Base-by-base conservation (phyloP, 2,329 filamentous ascomycete species). In the Monascus ruber region DNA sequence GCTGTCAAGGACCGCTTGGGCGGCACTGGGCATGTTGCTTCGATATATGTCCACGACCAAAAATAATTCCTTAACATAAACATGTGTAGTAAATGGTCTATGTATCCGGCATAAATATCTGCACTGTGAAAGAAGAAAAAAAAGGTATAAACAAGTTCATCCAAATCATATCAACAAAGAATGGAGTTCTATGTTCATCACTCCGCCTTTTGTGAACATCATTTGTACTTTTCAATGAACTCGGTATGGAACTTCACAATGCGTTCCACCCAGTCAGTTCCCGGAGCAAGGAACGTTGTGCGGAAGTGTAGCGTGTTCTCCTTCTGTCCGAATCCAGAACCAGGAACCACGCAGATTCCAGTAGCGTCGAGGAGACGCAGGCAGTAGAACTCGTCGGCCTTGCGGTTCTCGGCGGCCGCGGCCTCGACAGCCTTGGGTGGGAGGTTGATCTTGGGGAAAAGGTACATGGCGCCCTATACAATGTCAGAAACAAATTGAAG, bases 241-340 rank as follows among this genome's bases (percentile, higher is more conserved):
- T 83, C 79, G 64, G 79, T 69, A 69, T 98, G 91, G 69, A 98
- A 98, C 65, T 85, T 83, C 51, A 82, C 77, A 51, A 96, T 86
- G 49, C 81, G 75, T 36, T 81, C 79, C 5, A 93, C 81, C 91
- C 91, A 98, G 53, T 94, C 88, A 1, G 89, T 96, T 9, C 91
- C 91, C 1, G 91, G 91, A 0, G 91, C 89, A 32, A 98, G 70
- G 73, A 98, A 98, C 1, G 91, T 98, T 4, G 91, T 98, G 46
- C 91, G 74, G 74, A 98, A 94, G 69, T 98, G 91, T 55, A 91
- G 71, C 0, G 85, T 91, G 53, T 81, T 83, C 55, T 91, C 83
- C 66, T 83, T 88, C 71, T 98, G 91, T 5, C 91, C 91, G 58
- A 98, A 98, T 1, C 91, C 91, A 41, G 79, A 82, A 34, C 91